Percentiles rank a stretch among this genome's conserved stretches.
These are phyloP conservation scores for Colletotrichum eremochloae DNA, from an alignment of 2,329 filamentous ascomycete species.

Conservation along the genomic window DNA sequence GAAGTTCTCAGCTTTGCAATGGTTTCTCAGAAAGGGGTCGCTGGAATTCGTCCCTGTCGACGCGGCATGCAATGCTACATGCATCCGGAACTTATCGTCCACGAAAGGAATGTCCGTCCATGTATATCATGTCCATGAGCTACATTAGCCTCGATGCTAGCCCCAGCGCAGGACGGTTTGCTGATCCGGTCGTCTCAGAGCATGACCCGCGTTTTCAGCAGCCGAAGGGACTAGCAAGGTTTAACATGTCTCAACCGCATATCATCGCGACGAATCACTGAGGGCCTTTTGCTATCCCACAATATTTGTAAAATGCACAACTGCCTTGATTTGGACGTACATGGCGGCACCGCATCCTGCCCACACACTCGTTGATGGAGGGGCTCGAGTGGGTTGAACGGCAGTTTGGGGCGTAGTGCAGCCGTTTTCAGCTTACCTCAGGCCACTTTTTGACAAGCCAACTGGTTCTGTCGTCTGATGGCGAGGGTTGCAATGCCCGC, in stretches of 20 bases:
- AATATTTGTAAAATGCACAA: slow-evolving; percentile 16
- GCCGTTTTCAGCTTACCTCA: not conserved
- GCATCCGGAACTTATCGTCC: not conserved
- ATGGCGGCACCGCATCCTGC: slow-evolving; percentile 7
- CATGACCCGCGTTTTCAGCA: slow-evolving; percentile 26
- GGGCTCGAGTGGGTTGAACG: slow-evolving; percentile 2
- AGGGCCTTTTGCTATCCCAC: slow-evolving; percentile 35
- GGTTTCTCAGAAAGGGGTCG: not conserved
- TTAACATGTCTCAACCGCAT: slow-evolving; percentile 34
- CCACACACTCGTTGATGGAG: not conserved
- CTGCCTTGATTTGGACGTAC: slow-evolving; percentile 27
- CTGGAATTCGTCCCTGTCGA: not conserved
- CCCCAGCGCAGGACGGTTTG: slow-evolving; percentile 5
- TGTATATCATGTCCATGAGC: slow-evolving; percentile 25
- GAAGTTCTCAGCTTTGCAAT: not conserved
- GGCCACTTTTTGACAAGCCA: not conserved
- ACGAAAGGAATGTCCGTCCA: slow-evolving; percentile 3
- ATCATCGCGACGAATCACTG: slow-evolving; percentile 27
- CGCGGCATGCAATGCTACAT: slow-evolving; percentile 2
- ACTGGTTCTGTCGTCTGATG: slow-evolving; percentile 24
- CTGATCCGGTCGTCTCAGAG: slow-evolving; percentile 1
- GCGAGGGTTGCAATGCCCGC: slow-evolving; percentile 10
- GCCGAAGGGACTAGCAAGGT: slow-evolving; percentile 34
- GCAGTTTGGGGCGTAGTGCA: not conserved
- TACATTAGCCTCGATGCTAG: slow-evolving; percentile 34